A percentile compares a stretch with the other conserved stretches of the same genome.
Evolutionary conservation across 345 rosid species (phyloP).

Genomic region (Brassica incana): DNA sequence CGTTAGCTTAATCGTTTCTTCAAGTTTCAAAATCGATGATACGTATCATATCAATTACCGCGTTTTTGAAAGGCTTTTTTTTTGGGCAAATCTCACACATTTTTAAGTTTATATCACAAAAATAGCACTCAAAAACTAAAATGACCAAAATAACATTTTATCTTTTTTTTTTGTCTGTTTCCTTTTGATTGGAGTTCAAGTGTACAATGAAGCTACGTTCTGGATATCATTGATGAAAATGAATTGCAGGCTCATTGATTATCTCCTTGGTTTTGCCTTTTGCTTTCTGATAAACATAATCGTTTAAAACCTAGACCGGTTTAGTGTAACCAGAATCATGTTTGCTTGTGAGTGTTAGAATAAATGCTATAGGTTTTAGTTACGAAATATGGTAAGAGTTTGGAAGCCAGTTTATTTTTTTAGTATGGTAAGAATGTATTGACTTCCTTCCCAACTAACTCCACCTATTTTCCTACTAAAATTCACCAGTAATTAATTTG

Average conservation of each 20-base stretch:
- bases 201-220: slow-evolving; percentile 33
- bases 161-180: not conserved
- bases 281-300: not conserved
- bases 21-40: too few relatives aligned
- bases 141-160: too few relatives aligned
- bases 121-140: too few relatives aligned
- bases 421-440: not conserved
- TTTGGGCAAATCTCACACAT: too few relatives aligned
- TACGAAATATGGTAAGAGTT: not conserved
- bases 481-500: slow-evolving; percentile 33
- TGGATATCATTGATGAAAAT: slow-evolving; percentile 47
- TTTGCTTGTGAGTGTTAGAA: not conserved
- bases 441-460: slow-evolving; percentile 31
- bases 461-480: slow-evolving; percentile 37
- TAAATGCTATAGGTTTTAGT: not conserved
- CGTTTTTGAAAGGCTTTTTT: slow-evolving; percentile 38
- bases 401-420: too few relatives aligned
- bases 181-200: not conserved
- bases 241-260: not conserved
- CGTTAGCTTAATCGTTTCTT: too few relatives aligned
- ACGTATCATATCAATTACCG: too few relatives aligned
- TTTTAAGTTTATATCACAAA: too few relatives aligned
- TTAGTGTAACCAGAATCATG: not conserved
- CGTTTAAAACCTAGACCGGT: not conserved
- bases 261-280: not conserved